phyloP scores from a whole-genome alignment of 2,329 filamentous ascomycete genomes.

The Aspergillus fijiensis region DNA sequence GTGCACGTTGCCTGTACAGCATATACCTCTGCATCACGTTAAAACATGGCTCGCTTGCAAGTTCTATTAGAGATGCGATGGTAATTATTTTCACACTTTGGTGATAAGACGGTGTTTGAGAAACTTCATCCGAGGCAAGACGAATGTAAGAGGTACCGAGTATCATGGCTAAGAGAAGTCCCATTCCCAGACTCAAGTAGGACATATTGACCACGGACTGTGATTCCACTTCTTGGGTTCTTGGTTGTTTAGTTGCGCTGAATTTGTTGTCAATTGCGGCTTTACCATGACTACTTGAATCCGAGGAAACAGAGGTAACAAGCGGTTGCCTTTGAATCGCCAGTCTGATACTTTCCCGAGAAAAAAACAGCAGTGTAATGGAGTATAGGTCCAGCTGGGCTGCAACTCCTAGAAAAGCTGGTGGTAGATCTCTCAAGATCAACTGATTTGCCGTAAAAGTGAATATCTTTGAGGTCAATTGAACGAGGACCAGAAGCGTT shows the following conservation, averaged over 20 bases:
- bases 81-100: conserved; percentile 56
- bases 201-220: conserved; percentile 88
- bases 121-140: conserved; percentile 51
- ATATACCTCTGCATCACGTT: conserved; percentile 80
- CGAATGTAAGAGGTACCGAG: conserved; percentile 69
- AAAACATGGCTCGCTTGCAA: conserved; percentile 85
- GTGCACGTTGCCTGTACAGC: conserved; percentile 75
- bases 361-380: conserved; percentile 90
- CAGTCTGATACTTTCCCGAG: conserved; percentile 86
- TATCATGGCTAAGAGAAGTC: conserved; percentile 61
- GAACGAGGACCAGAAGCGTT: conserved; percentile 81
- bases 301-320: conserved; percentile 13
- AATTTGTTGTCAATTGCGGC: conserved; percentile 9
- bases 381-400: conserved; percentile 92
- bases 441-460: conserved; percentile 93
- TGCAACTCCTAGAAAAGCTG: conserved; percentile 77
- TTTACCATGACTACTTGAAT: conserved; percentile 15
- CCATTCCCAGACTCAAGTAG: conserved; percentile 72
- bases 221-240: conserved; percentile 32
- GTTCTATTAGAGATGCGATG: conserved; percentile 66
- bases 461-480: conserved; percentile 79
- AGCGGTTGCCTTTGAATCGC: conserved; percentile 77
- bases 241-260: conserved; percentile 12
- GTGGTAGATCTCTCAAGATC: conserved; percentile 82
- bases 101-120: conserved; percentile 62